Percentiles rank a stretch among this genome's conserved stretches.
Evolutionary conservation across 2,329 filamentous ascomycete genomes (phyloP).

Genomic region (Ilyonectria destructans): DNA sequence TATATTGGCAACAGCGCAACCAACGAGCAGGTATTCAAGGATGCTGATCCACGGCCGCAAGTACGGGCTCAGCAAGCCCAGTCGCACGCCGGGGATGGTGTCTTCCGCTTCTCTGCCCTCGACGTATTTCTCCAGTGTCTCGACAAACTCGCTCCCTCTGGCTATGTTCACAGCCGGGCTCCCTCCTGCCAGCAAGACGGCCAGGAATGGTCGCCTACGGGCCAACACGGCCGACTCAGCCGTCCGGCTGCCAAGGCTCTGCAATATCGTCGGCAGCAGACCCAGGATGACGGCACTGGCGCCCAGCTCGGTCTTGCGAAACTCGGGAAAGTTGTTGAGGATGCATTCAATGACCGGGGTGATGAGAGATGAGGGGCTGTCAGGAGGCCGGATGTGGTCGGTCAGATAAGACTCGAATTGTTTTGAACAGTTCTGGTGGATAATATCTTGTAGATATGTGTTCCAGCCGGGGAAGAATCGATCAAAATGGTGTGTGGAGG

Average conservation of each 20-base stretch:
- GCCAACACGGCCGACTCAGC: conserved; percentile 43
- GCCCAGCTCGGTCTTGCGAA: conserved; percentile 45
- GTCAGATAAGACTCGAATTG: conserved; percentile 18
- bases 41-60: conserved; percentile 17
- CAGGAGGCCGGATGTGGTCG: not conserved
- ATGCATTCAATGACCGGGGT: conserved; percentile 41
- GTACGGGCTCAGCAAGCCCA: not conserved
- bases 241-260: conserved; percentile 37
- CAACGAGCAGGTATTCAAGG: conserved; percentile 42
- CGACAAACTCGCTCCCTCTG: conserved; percentile 11
- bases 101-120: not conserved
- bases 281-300: conserved; percentile 44
- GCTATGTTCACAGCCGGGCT: conserved; percentile 24
- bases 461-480: conserved; percentile 44
- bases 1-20: conserved; percentile 46
- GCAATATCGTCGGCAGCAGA: conserved; percentile 37
- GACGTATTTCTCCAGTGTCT: conserved; percentile 8
- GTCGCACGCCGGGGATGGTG: not conserved
- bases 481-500: conserved; percentile 16
- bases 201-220: conserved; percentile 39
- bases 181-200: conserved; percentile 36
- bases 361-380: not conserved
- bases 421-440: conserved; percentile 12
- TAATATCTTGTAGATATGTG: conserved; percentile 8
- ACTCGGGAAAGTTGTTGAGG: conserved; percentile 39